A percentile compares a stretch with the other conserved stretches of the same genome.
These are phyloP conservation scores for Gamsiella multidivaricata DNA, from an alignment of 192 early-diverging fungal species.

Conservation along the genomic window DNA sequence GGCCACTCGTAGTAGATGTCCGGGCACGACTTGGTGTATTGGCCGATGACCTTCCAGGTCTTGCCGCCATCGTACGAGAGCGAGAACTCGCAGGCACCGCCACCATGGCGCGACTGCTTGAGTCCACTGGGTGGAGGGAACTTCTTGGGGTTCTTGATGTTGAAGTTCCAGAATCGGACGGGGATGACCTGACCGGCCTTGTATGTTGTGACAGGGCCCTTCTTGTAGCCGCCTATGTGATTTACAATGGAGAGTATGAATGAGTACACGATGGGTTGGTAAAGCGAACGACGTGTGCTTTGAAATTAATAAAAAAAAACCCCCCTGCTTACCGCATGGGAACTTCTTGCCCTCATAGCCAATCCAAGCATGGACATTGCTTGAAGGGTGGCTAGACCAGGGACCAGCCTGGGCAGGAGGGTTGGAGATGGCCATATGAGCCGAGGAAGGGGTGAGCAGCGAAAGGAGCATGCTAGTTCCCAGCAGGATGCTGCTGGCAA, in stretches of 20 bases:
- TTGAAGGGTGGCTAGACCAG: slow-evolving; percentile 18
- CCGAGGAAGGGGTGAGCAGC: slow-evolving; percentile 22
- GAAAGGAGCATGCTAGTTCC: slow-evolving; percentile 14
- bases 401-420: slow-evolving; percentile 44
- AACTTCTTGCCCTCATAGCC: slow-evolving; percentile 42
- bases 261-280: neutral
- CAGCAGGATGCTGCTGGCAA: slow-evolving; percentile 20
- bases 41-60: too few relatives aligned
- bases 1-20: slow-evolving; percentile 53
- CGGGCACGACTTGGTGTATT: slow-evolving; percentile 54
- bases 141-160: slow-evolving; percentile 31
- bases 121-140: slow-evolving; percentile 34
- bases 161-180: slow-evolving; percentile 59
- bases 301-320: neutral
- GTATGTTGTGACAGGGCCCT: slow-evolving; percentile 52
- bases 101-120: slow-evolving; percentile 63
- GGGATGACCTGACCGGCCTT: slow-evolving; percentile 59
- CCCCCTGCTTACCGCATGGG: slow-evolving; percentile 29
- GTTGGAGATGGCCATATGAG: too few relatives aligned
- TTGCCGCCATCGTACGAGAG: too few relatives aligned
- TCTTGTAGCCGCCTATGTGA: slow-evolving; percentile 48
- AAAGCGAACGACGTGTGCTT: neutral
- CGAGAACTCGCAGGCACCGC: too few relatives aligned
- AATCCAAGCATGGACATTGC: slow-evolving; percentile 36
- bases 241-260: neutral